Evolutionary conservation across 1,284 basidiomycete species (phyloP).

Genomic region (Rhodofomes roseus): DNA sequence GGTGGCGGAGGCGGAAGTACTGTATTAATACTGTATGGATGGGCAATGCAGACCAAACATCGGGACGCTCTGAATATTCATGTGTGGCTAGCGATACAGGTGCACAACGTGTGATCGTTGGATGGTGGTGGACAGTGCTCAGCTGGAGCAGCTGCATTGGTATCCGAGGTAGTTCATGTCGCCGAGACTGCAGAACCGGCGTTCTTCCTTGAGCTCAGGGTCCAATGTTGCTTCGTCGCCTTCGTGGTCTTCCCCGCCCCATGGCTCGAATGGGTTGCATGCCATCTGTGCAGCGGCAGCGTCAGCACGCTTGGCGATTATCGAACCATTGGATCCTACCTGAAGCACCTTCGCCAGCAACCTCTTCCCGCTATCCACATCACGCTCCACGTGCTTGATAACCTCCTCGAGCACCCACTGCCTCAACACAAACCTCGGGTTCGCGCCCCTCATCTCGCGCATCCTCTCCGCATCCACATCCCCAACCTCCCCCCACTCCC

Average conservation of each 20-base stretch:
- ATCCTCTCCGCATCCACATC: constrained; percentile 41
- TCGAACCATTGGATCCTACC: constrained; percentile 34
- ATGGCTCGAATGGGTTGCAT: constrained; percentile 72
- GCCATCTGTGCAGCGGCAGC: constrained; percentile 60
- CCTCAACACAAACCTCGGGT: constrained; percentile 86
- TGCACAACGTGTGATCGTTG: not conserved
- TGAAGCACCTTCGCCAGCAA: constrained; percentile 73
- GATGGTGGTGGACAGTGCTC: constrained; percentile 13
- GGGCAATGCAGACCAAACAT: not conserved
- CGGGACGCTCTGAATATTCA: not conserved
- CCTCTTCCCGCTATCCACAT: constrained; percentile 53
- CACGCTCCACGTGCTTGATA: constrained; percentile 68
- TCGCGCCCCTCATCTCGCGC: constrained; percentile 48
- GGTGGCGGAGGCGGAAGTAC: not conserved
- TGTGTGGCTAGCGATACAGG: not conserved
- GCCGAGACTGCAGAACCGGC: constrained; percentile 76
- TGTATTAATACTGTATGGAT: constrained; percentile 17
- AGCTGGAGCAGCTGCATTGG: constrained; percentile 92
- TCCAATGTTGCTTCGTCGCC: constrained; percentile 40
- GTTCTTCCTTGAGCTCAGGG: constrained; percentile 67
- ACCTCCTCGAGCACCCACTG: constrained; percentile 94
- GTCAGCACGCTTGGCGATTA: constrained; percentile 6
- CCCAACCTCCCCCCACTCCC: constrained; percentile 35
- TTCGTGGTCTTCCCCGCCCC: constrained; percentile 65
- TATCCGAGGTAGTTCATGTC: constrained; percentile 78